These are phyloP conservation scores for Capronia coronata DNA, from an alignment of 2,329 filamentous ascomycete species.

Conservation along the genomic window DNA sequence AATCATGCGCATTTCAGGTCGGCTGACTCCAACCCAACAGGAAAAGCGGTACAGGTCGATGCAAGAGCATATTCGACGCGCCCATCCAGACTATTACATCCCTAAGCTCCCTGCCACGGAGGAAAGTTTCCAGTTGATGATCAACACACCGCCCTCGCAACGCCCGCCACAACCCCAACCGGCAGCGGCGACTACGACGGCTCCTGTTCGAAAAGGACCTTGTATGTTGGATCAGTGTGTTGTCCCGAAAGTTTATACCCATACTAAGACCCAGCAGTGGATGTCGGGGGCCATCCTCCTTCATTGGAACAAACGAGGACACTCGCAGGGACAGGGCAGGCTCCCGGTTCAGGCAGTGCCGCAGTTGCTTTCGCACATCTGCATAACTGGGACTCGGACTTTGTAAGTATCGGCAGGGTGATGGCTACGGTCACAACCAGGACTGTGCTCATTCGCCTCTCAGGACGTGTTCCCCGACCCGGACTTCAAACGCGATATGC, in stretches of 20 bases:
- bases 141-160: slow-evolving; percentile 77
- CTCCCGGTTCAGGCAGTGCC: slow-evolving; percentile 64
- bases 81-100: slow-evolving; percentile 95
- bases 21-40: slow-evolving; percentile 45
- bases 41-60: slow-evolving; percentile 96
- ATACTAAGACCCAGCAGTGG: slow-evolving; percentile 38
- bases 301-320: slow-evolving; percentile 62
- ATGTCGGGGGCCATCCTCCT: slow-evolving; percentile 57
- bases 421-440: slow-evolving; percentile 6
- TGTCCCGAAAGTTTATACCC: slow-evolving; percentile 22
- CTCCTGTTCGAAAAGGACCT: slow-evolving; percentile 23
- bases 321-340: slow-evolving; percentile 68
- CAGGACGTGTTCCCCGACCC: slow-evolving; percentile 68
- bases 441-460: slow-evolving; percentile 25
- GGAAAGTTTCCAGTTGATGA: slow-evolving; percentile 95
- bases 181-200: slow-evolving; percentile 25
- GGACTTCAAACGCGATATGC: slow-evolving; percentile 54
- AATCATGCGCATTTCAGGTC: slow-evolving; percentile 28
- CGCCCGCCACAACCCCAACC: slow-evolving; percentile 51
- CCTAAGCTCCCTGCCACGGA: slow-evolving; percentile 95
- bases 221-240: slow-evolving; percentile 28
- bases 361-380: slow-evolving; percentile 83
- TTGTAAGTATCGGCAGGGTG: slow-evolving; percentile 48
- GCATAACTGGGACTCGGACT: slow-evolving; percentile 73
- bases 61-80: slow-evolving; percentile 97